A percentile compares a stretch with the other conserved stretches of the same genome.
Evolutionary conservation across 176 grass and related monocot genomes (phyloP).

Genomic region (Lolium perenne): DNA sequence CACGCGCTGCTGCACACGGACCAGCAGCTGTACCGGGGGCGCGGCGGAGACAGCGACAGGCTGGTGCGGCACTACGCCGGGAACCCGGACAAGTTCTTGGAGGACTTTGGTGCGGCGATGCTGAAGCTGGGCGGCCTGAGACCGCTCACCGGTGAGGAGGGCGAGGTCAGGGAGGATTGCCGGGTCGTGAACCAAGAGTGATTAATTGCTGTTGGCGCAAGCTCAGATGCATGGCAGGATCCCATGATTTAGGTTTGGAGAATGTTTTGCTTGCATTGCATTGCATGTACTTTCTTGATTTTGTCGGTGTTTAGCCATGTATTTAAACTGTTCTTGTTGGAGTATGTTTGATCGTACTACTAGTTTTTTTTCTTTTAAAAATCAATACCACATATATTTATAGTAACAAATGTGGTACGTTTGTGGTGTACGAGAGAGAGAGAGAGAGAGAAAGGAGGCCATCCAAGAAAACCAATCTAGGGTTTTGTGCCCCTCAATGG

Average conservation of each 20-base stretch:
- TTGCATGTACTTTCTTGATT: neutral
- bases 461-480: too few species aligned
- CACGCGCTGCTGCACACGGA: conserved; percentile 74
- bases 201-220: neutral
- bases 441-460: too few species aligned
- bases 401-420: too few species aligned
- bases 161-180: conserved; percentile 78
- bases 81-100: conserved; percentile 55
- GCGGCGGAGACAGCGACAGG: conserved; percentile 47
- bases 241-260: neutral
- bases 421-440: too few species aligned
- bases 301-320: neutral
- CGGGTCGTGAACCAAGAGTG: conserved; percentile 60
- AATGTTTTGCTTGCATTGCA: neutral
- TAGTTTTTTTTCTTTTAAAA: neutral
- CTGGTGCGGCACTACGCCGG: conserved; percentile 61
- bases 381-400: too few species aligned
- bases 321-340: neutral
- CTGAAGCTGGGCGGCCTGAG: conserved; percentile 58
- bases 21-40: conserved; percentile 66
- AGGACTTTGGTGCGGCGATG: conserved; percentile 66
- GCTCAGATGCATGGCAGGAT: neutral
- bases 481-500: too few species aligned
- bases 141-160: conserved; percentile 62
- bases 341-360: neutral